These are phyloP conservation scores for Vitellaria paradoxa DNA, from an alignment of 179 eudicot genomes.

Conservation along the genomic window DNA sequence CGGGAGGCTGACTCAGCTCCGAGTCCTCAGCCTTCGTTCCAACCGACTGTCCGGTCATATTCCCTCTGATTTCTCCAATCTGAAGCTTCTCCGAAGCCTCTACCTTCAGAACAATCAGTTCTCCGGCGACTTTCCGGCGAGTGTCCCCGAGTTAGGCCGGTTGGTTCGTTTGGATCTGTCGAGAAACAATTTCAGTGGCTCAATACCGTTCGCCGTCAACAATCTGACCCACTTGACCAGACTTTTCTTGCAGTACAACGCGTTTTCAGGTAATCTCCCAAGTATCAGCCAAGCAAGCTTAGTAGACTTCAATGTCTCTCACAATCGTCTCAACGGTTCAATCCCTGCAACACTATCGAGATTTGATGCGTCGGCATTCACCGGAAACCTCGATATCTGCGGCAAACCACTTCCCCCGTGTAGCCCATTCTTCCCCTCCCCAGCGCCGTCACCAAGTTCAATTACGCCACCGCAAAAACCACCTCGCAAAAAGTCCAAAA, in stretches of 20 bases:
- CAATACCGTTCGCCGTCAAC: conserved; percentile 66
- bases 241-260: conserved; percentile 50
- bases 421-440: conserved; percentile 60
- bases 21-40: conserved; percentile 65
- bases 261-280: conserved; percentile 61
- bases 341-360: conserved; percentile 48
- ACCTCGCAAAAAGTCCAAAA: conserved; percentile 24
- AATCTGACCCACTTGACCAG: conserved; percentile 53
- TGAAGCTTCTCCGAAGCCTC: conserved; percentile 52
- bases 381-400: conserved; percentile 65
- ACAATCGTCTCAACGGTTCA: conserved; percentile 67
- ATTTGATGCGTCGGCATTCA: conserved; percentile 55
- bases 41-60: conserved; percentile 56
- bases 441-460: conserved; percentile 43
- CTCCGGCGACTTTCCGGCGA: conserved; percentile 62
- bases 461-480: conserved; percentile 32
- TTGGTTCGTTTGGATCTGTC: conserved; percentile 69
- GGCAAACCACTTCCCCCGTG: conserved; percentile 67
- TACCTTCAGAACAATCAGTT: conserved; percentile 62
- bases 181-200: conserved; percentile 51
- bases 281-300: conserved; percentile 38
- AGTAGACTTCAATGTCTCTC: conserved; percentile 47
- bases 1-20: conserved; percentile 53
- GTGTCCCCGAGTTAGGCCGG: conserved; percentile 43
- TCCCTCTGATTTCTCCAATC: conserved; percentile 63